Base-by-base conservation (phyloP, 352 stramenopile genomes). In the Globisporangium alternatum region DNA sequence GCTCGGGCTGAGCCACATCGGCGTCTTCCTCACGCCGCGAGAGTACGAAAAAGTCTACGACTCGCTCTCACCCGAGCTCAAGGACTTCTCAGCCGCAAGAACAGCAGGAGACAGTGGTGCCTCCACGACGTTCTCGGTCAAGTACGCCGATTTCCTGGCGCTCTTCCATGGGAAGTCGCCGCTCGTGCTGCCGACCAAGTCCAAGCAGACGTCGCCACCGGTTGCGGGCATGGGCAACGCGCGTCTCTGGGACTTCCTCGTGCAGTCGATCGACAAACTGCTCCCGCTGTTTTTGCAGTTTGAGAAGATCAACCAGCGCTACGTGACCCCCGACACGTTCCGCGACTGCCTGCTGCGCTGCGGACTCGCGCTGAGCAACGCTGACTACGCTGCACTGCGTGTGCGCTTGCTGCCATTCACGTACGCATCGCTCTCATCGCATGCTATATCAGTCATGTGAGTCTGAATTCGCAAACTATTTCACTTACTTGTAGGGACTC, bases 31-130 rank as follows among this genome's bases (percentile, higher is more conserved):
- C 22, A 91, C 81, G 3, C 59, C 73, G 0, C 67, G 78, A 5
- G 84, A 93, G 65, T 90, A 86, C 56, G 78, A 91, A 19, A 78
- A 77, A 33, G 65, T 91, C 4, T 91, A 91, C 62, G 74, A 75
- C 37, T 76, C 81, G 15, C 65, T 93, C 1, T 67, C 75, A 0
- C 30, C 56, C 2, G 69, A 83, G 25, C 66, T 80, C 30, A 81
- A 80, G 48, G 37, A 69, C 21, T 69, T 70, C 17, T 22, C 48
- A 5, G 15, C 3, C 15, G 22, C n/a, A 21, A 12, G 13, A 31
- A 48, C 7, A 37, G 19, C 48, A 17, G 45, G 30, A 2, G 41
- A 49, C 13, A 52, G 41, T 8, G 54, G 15, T 35, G 28, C 13
- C 8, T 13, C 48, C n/a, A 7, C 15, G 25, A 53, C 56, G 0